Base-by-base conservation (phyloP, 116 monocot genomes). In the Cymodocea nodosa region DNA sequence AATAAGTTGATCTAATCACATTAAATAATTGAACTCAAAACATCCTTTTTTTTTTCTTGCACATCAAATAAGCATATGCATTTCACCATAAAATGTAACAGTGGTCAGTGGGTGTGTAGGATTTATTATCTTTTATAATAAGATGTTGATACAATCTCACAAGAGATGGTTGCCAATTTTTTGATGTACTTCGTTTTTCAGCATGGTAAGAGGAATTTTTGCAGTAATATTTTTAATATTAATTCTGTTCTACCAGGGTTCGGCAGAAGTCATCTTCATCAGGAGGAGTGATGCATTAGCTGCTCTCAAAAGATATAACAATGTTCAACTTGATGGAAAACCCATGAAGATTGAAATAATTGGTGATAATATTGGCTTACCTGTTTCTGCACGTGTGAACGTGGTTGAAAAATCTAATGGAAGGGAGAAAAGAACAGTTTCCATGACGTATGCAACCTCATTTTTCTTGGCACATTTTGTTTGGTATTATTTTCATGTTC, bases 301-400 rank as follows among this genome's bases (percentile, higher is more conserved):
- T 49, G 95, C 90, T 22, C 67, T 90, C 23, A 95, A 87, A 60
- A 82, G 85, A 74, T 95, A 95, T 68, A 87, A 95, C 71, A 95
- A 85, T 78, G 95, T 95, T 52, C 83, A 85, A 72, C 87, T 95
- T 35, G 95, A 95, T 87, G 95, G 95, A 52, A 95, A 90, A 63
- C 85, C 87, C 49, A 95, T 95, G 95, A 87, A 95, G 72, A 95
- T 95, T 69, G 90, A 95, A 67, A 84, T 92, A 39, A 71, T 92
- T 16, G 85, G 76, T 22, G 62, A 55, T 16, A 63, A 58, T 36
- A 52, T n/a, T n/a, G 36, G 39, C 25, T 16, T 76, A 14, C 76
- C 76, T 65, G 69, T 76, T 64, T 64, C 76, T 15, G 76, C 70
- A 20, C 76, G 70, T 30, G 51, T 76, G 15, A 69, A 76, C 30